Conservation (phyloP, 192 early-diverging fungal species). For the Podila minutissima region DNA sequence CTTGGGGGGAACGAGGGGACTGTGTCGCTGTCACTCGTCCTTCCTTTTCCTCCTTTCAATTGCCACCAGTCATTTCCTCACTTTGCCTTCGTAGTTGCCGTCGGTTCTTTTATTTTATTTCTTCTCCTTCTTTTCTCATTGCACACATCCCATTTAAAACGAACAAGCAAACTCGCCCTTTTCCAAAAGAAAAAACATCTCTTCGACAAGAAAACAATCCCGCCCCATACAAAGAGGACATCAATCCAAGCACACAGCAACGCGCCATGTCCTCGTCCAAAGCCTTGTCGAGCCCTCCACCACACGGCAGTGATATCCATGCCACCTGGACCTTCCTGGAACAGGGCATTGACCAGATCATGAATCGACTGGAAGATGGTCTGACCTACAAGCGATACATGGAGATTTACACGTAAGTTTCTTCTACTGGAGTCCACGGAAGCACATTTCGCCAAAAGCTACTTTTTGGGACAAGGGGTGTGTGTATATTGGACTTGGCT, state of each 20-base stretch:
- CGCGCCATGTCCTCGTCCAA: slow-evolving; percentile 40
- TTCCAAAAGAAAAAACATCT: background rate
- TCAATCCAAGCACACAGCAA: background rate
- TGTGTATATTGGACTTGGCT: too few relatives aligned
- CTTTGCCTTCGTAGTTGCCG: background rate
- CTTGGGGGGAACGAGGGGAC: background rate
- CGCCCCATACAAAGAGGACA: background rate
- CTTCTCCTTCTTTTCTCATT: background rate
- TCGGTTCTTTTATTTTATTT: background rate
- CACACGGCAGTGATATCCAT: slow-evolving; percentile 61
- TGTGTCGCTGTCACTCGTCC: background rate
- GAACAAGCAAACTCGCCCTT: background rate
- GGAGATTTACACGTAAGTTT: slow-evolving; percentile 86
- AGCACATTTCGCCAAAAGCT: background rate
- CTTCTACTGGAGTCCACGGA: background rate
- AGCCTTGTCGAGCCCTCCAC: slow-evolving; percentile 44
- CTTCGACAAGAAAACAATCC: background rate
- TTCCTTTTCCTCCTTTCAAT: background rate
- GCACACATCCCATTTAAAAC: background rate
- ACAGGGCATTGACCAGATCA: slow-evolving; percentile 83
- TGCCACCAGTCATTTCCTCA: background rate
- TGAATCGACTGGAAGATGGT: slow-evolving; percentile 79
- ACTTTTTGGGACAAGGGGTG: too few relatives aligned
- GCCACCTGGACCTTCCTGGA: slow-evolving; percentile 82
- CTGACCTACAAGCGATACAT: slow-evolving; percentile 81